Evolutionary conservation across 1,284 basidiomycete species (phyloP).

Genomic region (Athelia psychrophila): DNA sequence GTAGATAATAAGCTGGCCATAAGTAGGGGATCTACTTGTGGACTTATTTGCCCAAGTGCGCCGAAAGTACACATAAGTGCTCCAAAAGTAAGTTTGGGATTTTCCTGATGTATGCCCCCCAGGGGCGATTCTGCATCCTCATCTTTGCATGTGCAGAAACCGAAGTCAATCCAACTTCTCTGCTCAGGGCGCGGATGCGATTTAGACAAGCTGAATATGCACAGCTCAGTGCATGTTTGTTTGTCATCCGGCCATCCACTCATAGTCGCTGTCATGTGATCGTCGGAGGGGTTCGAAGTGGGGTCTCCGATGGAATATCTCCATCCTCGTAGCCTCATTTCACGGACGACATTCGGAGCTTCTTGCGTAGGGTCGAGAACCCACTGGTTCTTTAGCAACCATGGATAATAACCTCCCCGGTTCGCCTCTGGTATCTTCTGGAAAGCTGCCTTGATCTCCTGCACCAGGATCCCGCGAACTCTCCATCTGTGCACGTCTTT

Average conservation of each 20-base stretch:
- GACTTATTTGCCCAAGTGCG: no score
- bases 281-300: constrained; percentile 14
- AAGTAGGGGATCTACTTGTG: no score
- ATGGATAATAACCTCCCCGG: constrained; percentile 28
- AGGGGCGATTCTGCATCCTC: constrained; percentile 14
- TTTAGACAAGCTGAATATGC: constrained; percentile 7
- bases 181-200: constrained; percentile 14
- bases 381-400: constrained; percentile 32
- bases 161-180: constrained; percentile 20
- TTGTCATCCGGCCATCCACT: constrained; percentile 9
- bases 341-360: background rate
- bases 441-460: constrained; percentile 30
- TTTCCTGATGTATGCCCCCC: no score
- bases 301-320: background rate
- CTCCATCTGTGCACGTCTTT: no score
- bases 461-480: no score
- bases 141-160: constrained; percentile 25
- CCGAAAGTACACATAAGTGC: no score
- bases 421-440: constrained; percentile 16
- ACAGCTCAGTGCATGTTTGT: constrained; percentile 12
- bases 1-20: no score
- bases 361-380: constrained; percentile 16
- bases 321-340: background rate
- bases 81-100: no score
- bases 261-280: constrained; percentile 4